phyloP scores from a whole-genome alignment of 305 asterid genomes.

The Fraxinus baroniana region DNA sequence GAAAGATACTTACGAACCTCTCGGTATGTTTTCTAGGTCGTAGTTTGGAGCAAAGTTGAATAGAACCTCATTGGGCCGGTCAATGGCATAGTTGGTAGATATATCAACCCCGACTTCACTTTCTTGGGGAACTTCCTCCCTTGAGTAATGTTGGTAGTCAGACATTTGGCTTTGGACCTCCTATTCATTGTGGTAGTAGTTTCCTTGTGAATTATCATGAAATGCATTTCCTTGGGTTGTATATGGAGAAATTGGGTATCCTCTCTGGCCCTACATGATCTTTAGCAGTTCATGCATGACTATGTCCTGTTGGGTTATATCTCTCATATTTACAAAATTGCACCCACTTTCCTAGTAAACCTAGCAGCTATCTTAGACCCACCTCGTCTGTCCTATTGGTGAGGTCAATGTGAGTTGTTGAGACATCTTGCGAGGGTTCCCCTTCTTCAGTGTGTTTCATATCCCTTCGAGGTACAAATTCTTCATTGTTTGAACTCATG shows the following conservation, averaged over 20 bases:
- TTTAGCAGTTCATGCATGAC: not conserved
- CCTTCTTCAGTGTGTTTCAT: not conserved
- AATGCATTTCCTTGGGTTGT: not conserved
- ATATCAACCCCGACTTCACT: not conserved
- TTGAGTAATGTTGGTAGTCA: not conserved
- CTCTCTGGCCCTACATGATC: not conserved
- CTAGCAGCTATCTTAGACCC: not conserved
- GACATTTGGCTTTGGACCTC: not conserved
- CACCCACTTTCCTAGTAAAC: not conserved
- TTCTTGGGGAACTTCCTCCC: not conserved
- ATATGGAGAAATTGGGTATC: not conserved
- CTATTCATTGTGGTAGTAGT: not conserved
- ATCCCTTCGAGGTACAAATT: not conserved
- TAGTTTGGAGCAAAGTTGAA: not conserved
- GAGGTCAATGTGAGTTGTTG: not conserved
- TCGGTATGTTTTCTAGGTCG: not conserved
- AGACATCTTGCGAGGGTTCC: not conserved
- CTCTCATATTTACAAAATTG: not conserved
- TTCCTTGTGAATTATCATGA: not conserved
- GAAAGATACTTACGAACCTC: not conserved
- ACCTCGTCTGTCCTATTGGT: not conserved
- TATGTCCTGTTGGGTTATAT: too few relatives aligned
- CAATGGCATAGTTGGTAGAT: not conserved
- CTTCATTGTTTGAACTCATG: not conserved
- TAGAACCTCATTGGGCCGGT: not conserved